Evolutionary conservation across 768 basidiomycete species (phyloP), one percentile per base, ranked within the genome.

Genomic region (Podaxis mareebaensis): DNA sequence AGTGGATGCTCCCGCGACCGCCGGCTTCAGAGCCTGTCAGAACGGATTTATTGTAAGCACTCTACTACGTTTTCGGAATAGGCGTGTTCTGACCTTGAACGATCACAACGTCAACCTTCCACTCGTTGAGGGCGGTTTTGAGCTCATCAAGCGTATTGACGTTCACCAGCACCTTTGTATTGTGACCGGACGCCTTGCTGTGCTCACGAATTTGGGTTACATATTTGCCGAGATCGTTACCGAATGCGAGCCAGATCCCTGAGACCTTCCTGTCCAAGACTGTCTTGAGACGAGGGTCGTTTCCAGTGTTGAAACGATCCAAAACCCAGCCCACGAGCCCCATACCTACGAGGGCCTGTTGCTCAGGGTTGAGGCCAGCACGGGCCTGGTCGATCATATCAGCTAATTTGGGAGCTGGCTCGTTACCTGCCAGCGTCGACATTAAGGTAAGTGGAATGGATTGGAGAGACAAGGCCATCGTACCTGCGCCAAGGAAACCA

Each of bases 181-280:
- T 33, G 33, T 33, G 33, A 33, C 33, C 33, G 33, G 33, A 79
- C 85, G 77, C 28, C 76, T 73, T 0, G 59, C 65, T 58, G 58
- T 73, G 72, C 20, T 70, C 71, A 46, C 81, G 83, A 44, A 88
- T 76, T 60, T 80, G 76, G 13, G 76, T 64, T 48, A 88, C 75
- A 79, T 89, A 90, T 53, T 78, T 72, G 12, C 76, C 74, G 8
- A 86, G 70, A 67, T 84, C 73, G 3, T 69, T 67, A 1, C 88
- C 87, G 65, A 89, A 89, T 0, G 86, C 80, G 40, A 91, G 76
- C 87, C 87, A 90, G 49, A 91, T 72, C 0, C 84, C 83, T 1
- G 71, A 73, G 3, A 86, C 82, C 2, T 74, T 71, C 60, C 78
- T 74, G 51, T 79, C 81, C 40, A 88, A 77, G 22, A 81, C 76